phyloP scores from a whole-genome alignment of 2,329 filamentous ascomycete species.

The Stylonectria norvegica region DNA sequence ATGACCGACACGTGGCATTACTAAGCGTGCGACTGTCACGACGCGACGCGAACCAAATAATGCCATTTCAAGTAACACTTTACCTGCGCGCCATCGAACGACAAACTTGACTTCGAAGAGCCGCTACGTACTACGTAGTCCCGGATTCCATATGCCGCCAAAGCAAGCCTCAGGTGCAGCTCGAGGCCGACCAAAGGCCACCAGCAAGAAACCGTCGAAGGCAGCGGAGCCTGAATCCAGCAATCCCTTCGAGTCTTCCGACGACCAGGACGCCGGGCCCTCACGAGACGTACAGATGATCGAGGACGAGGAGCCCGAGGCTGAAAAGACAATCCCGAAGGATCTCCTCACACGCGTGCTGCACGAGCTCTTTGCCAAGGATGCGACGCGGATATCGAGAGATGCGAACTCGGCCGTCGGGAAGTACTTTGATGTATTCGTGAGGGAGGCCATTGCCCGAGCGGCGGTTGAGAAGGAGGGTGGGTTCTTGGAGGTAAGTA shows the following conservation, averaged over 20 bases:
- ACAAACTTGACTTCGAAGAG: too few relatives aligned
- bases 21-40: too few relatives aligned
- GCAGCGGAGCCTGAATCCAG: conserved; percentile 27
- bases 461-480: conserved; percentile 67
- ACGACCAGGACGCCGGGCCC: conserved; percentile 19
- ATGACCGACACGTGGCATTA: too few relatives aligned
- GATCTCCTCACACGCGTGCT: conserved; percentile 73
- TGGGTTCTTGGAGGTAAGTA: conserved; percentile 71
- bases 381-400: conserved; percentile 68
- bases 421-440: conserved; percentile 88
- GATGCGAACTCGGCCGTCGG: conserved; percentile 74
- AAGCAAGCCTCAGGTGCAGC: conserved; percentile 35
- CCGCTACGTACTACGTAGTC: too few relatives aligned
- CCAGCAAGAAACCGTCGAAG: conserved; percentile 22
- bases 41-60: too few relatives aligned
- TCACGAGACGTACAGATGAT: conserved; percentile 22
- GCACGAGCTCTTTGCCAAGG: conserved; percentile 72
- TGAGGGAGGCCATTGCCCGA: conserved; percentile 81
- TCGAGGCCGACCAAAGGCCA: conserved; percentile 37
- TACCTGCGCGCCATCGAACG: too few relatives aligned
- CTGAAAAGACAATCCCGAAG: conserved; percentile 58
- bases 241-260: conserved; percentile 37
- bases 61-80: too few relatives aligned
- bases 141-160: too few relatives aligned
- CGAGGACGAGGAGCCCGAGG: conserved; percentile 34